Percentiles rank a stretch among this genome's conserved stretches.
Conservation (phyloP, 1,139 yeast species). For the Suhomyces kunorum region DNA sequence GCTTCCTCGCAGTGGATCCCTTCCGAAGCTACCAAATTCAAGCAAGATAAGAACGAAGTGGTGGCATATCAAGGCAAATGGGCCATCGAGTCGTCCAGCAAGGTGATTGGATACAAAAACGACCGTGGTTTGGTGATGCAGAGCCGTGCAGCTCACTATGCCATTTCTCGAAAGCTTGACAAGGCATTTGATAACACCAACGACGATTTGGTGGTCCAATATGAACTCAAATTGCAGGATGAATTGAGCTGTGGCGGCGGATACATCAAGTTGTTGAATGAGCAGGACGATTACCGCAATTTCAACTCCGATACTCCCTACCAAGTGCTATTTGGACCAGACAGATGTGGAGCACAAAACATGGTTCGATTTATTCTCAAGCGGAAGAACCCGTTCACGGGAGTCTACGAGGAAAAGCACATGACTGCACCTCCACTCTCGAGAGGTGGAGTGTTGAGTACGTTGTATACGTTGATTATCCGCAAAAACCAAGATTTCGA, state of each 20-base stretch:
- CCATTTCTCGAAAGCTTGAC: conserved; percentile 64
- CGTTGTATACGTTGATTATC: conserved; percentile 75
- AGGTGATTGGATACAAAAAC: conserved; percentile 56
- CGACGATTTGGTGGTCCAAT: conserved; percentile 77
- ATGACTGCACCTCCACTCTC: conserved; percentile 68
- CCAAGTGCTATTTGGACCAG: conserved; percentile 94
- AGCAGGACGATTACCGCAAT: conserved; percentile 39
- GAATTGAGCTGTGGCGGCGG: conserved; percentile 87
- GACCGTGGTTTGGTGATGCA: conserved; percentile 78
- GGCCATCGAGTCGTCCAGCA: conserved; percentile 57
- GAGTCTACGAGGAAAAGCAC: conserved; percentile 66
- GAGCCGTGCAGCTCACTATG: conserved; percentile 76
- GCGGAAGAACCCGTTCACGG: conserved; percentile 56
- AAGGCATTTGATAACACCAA: conserved; percentile 54
- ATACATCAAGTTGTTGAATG: conserved; percentile 70
- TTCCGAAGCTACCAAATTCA: conserved; percentile 54
- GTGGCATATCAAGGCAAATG: conserved; percentile 71
- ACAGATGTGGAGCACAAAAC: conserved; percentile 78
- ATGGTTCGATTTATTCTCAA: conserved; percentile 75
- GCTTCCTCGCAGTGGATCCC: conserved; percentile 59
- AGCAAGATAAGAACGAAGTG: conserved; percentile 36
- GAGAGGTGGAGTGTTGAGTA: conserved; percentile 55
- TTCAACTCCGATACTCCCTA: conserved; percentile 69
- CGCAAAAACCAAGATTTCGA: conserved; percentile 67
- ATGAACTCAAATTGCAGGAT: conserved; percentile 80